Evolutionary conservation across 2,329 filamentous ascomycete species (phyloP).

Genomic region (Botrytis tulipae): DNA sequence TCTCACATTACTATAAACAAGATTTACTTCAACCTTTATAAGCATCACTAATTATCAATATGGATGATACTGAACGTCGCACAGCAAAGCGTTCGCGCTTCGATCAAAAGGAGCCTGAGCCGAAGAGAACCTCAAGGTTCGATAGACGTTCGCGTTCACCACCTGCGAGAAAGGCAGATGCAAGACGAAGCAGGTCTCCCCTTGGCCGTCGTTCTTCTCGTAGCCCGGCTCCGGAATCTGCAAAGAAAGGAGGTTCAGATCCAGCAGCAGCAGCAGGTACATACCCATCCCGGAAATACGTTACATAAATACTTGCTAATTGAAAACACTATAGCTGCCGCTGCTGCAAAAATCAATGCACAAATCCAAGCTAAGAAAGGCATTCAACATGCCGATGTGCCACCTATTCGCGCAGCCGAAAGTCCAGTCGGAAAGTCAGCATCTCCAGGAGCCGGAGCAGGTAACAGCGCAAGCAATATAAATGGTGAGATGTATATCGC

Average conservation of each 20-base stretch:
- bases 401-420: slow-evolving; percentile 62
- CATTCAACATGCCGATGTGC: slow-evolving; percentile 86
- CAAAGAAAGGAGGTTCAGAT: slow-evolving; percentile 54
- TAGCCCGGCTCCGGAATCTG: slow-evolving; percentile 35
- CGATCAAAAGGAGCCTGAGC: slow-evolving; percentile 84
- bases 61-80: slow-evolving; percentile 77
- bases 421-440: slow-evolving; percentile 34
- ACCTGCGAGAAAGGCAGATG: slow-evolving; percentile 61
- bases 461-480: slow-evolving; percentile 51
- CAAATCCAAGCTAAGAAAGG: slow-evolving; percentile 82
- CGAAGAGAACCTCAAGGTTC: slow-evolving; percentile 75
- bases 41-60: slow-evolving; percentile 39
- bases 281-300: neutral
- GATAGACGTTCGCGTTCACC: slow-evolving; percentile 90
- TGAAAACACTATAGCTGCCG: slow-evolving; percentile 60
- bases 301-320: slow-evolving; percentile 2
- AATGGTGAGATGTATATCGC: slow-evolving; percentile 90
- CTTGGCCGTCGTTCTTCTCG: slow-evolving; percentile 45
- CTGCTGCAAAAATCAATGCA: slow-evolving; percentile 83
- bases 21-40: neutral
- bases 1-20: neutral
- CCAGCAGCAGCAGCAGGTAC: slow-evolving; percentile 76
- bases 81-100: slow-evolving; percentile 84
- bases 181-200: slow-evolving; percentile 78
- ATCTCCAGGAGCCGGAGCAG: slow-evolving; percentile 33